Evolutionary conservation across 2,329 filamentous ascomycete genomes (phyloP), one percentile per base, ranked within the genome.

Genomic region (Lecanicillium sp.): DNA sequence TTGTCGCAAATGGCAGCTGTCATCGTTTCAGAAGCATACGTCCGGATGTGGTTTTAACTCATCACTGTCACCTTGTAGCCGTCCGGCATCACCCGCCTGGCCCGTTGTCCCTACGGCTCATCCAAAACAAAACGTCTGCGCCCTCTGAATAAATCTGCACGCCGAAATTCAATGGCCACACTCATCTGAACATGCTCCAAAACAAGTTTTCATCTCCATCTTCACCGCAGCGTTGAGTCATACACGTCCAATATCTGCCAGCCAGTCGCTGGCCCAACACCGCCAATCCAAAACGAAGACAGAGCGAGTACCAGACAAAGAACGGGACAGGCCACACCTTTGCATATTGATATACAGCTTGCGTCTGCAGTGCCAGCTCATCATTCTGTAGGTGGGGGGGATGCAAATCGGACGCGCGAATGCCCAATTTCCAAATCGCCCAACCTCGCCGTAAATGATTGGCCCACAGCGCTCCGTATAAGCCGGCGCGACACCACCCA

Each of bases 401-500:
- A n/a, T n/a, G n/a, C n/a, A n/a, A n/a, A n/a, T n/a, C n/a, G n/a
- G n/a, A n/a, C n/a, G n/a, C n/a, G n/a, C 10, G 12, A 17, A n/a
- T 20, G 36, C 44, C 44, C 44, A 39, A 47, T 40, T 47, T 40
- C 36, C 36, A 19, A 23, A 21, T 20, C 33, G 44, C 44, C 36
- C 44, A 42, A 35, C 43, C 38, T 36, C 32, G 32, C 15, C 17
- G 32, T 40, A 38, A 44, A 29, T 38, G 47, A 52, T 52, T 52
- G 51, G 51, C 51, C 27, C 48, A 47, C 43, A 45, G 39, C 38
- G 47, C 39, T 40, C 51, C 51, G 45, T 20, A 20, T 5, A 29
- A n/a, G 32, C n/a, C n/a, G n/a, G n/a, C n/a, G n/a, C n/a, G n/a
- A n/a, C n/a, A n/a, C n/a, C n/a, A n/a, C n/a, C n/a, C n/a, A n/a